Conservation (phyloP, 179 eudicot species). For the Spinacia oleracea region DNA sequence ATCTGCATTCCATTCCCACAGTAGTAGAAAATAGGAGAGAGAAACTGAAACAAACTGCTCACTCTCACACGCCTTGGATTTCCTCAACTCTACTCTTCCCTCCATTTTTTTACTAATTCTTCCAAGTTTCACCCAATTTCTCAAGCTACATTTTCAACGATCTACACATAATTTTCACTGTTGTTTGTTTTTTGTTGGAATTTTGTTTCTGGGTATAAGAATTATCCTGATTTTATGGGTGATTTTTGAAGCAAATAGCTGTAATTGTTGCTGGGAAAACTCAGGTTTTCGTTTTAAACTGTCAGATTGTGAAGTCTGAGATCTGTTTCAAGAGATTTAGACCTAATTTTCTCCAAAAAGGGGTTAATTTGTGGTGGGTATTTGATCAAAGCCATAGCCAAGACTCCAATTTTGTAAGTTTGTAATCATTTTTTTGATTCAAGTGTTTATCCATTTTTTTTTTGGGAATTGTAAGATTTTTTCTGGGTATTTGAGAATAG, state of each 20-base stretch:
- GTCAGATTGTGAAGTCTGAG: conserved; percentile 19
- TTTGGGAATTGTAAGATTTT: background rate
- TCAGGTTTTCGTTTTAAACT: conserved; percentile 11
- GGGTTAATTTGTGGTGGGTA: conserved; percentile 17
- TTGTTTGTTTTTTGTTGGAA: background rate
- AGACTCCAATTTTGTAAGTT: conserved; percentile 17
- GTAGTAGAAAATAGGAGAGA: conserved; percentile 13
- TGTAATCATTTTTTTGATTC: conserved; percentile 19
- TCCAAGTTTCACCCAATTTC: background rate
- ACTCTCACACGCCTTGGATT: conserved; percentile 21
- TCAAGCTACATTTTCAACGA: conserved; percentile 14
- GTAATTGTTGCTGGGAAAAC: background rate
- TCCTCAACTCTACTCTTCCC: background rate
- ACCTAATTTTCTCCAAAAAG: background rate
- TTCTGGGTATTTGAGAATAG: conserved; percentile 25
- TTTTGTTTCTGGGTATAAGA: conserved; percentile 11
- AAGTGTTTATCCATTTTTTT: background rate
- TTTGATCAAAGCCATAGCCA: conserved; percentile 14
- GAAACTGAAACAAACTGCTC: conserved; percentile 12
- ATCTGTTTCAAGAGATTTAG: conserved; percentile 8
- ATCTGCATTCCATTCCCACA: background rate
- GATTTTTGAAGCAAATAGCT: background rate
- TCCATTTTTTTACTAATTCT: background rate
- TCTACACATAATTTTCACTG: background rate
- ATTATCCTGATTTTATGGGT: conserved; percentile 1